Base-by-base conservation (phyloP, 2,329 filamentous ascomycete species). In the Microthyrium microscopicum region DNA sequence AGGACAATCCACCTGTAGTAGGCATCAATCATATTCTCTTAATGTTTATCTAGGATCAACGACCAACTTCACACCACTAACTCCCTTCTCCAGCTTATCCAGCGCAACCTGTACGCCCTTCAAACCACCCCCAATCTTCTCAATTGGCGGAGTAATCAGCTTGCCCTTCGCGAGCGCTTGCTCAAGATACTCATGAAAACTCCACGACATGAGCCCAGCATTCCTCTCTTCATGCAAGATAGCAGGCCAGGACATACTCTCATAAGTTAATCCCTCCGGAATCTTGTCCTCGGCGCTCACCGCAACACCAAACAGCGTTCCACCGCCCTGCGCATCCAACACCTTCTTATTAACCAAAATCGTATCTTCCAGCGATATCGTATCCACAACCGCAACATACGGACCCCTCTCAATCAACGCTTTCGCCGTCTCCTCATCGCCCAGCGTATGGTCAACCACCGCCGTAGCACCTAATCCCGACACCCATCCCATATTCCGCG, bases 401-500 rank as follows among this genome's bases (percentile, higher is more conserved):
- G 49, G 46, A 1, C 49, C 49, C 13, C 44, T 39, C 4, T 38
- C 39, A 9, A 39, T 37, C 12, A 52, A 35, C 1, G 34, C 41
- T 6, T 43, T 33, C 12, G 44, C 21, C 16, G 50, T 27, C 3
- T 33, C 35, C 12, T 34, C 33, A 4, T 24, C 25, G 8, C 35
- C n/a, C n/a, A 42, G 39, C 1, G 40, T 31, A 19, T 31, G 19
- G 15, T 31, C 18, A 15, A 31, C 8, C 6, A 31, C 17, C 8
- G 9, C 8, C 21, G 15, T 20, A 7, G 29, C 9, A 11, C 29
- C 29, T 9, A 22, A 21, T 7, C 8, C 7, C 15, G 43, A 39
- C 12, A 55, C 50, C 20, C 43, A 44, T n/a, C 42, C 44, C 20
- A 37, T 34, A 37, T 56, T 48, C 20, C 40, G 39, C 1, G 46